phyloP scores from a whole-genome alignment of 345 rosid genomes.

The Trapa bicornis region DNA sequence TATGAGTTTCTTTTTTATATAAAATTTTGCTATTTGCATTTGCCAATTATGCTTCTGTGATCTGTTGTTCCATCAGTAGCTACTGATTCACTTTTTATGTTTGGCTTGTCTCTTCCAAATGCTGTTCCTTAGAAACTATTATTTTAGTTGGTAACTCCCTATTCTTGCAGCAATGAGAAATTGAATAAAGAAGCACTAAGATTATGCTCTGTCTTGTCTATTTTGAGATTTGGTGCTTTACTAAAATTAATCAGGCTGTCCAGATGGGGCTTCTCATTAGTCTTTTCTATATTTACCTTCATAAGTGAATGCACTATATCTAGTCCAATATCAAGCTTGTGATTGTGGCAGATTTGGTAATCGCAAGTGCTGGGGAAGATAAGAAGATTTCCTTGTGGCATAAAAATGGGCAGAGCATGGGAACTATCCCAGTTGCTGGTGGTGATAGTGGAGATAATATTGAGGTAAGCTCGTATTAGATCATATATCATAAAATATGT shows the following conservation, averaged over 20 bases:
- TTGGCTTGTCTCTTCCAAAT: background rate
- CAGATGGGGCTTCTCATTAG: background rate
- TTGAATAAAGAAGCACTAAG: background rate
- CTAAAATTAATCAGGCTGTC: background rate
- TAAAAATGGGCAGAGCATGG: conserved; percentile 71
- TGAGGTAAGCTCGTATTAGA: conserved; percentile 29
- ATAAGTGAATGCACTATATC: background rate
- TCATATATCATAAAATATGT: background rate
- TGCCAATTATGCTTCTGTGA: background rate
- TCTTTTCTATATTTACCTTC: background rate
- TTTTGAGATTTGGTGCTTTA: background rate
- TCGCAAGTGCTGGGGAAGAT: conserved; percentile 97
- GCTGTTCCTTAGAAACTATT: background rate
- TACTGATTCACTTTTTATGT: background rate
- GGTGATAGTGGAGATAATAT: conserved; percentile 58
- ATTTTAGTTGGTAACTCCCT: background rate
- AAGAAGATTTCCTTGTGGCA: conserved; percentile 86
- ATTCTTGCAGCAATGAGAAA: background rate
- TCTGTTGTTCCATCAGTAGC: background rate
- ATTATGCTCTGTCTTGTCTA: background rate
- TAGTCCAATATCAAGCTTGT: background rate
- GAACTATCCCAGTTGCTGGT: conserved; percentile 64
- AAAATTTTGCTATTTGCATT: background rate
- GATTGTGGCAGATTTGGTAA: conserved; percentile 63
- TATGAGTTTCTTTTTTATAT: no score